Percentiles rank a stretch among this genome's conserved stretches.
Evolutionary conservation across 2,329 filamentous ascomycete genomes (phyloP).

Genomic region (Colletotrichum noveboracense): DNA sequence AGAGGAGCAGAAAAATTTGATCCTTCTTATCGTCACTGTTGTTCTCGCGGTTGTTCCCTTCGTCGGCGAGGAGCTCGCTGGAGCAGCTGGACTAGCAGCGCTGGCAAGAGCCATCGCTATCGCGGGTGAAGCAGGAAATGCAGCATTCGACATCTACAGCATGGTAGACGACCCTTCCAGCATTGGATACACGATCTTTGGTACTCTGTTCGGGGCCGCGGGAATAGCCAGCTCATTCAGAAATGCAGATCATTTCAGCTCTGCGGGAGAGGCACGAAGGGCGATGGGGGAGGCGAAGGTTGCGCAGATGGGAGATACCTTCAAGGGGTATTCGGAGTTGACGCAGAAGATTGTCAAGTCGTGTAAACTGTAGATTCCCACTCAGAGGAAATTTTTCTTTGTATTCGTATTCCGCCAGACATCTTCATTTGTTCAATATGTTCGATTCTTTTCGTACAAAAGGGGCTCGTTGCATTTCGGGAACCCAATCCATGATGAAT

Average conservation of each 20-base stretch:
- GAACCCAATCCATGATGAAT: neutral
- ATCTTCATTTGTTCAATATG: neutral
- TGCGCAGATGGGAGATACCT: neutral
- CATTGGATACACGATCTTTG: neutral
- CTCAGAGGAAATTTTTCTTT: neutral
- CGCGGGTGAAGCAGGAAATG: neutral
- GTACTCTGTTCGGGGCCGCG: neutral
- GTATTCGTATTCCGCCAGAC: neutral
- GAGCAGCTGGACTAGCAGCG: neutral
- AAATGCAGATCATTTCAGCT: neutral
- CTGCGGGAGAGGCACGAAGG: neutral
- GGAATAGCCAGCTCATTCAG: neutral
- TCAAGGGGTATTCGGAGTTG: neutral
- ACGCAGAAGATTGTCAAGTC: neutral
- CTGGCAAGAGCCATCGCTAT: neutral
- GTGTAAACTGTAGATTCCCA: neutral
- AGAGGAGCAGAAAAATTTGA: neutral
- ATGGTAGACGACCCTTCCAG: neutral
- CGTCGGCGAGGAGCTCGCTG: neutral
- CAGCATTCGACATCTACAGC: neutral
- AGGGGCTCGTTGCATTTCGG: neutral
- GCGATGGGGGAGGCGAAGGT: neutral
- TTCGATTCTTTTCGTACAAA: neutral
- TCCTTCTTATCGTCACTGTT: neutral
- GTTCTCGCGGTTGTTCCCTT: neutral